phyloP scores from a whole-genome alignment of 805 yeast genomes.

The Pichia phayaonensis region DNA sequence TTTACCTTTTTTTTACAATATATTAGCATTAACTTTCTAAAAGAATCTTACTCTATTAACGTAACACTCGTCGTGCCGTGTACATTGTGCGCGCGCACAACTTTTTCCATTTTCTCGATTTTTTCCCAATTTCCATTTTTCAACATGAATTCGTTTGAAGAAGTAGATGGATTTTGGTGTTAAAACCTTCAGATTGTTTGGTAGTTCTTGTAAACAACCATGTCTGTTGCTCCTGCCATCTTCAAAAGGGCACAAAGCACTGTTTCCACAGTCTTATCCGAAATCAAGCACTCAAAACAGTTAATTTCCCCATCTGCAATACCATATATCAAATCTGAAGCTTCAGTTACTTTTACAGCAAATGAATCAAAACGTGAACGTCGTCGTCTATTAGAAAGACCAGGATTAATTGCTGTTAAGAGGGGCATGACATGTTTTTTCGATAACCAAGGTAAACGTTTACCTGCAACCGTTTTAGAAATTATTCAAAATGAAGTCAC shows the following conservation, averaged over 20 bases:
- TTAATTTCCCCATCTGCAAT: slow-evolving; percentile 42
- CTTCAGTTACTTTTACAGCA: slow-evolving; percentile 55
- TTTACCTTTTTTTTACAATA: not conserved
- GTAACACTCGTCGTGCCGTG: too few species aligned
- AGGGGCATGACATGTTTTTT: slow-evolving; percentile 87
- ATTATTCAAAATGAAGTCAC: slow-evolving; percentile 84
- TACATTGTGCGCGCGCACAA: not conserved
- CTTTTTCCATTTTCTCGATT: not conserved
- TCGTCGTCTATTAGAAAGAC: slow-evolving; percentile 64
- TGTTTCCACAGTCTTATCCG: not conserved
- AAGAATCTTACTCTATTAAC: too few species aligned
- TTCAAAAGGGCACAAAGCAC: slow-evolving; percentile 7
- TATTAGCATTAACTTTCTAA: not conserved
- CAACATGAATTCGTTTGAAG: not conserved
- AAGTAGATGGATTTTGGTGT: not conserved
- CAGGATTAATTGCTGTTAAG: slow-evolving; percentile 80
- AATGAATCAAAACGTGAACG: slow-evolving; percentile 63
- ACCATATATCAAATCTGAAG: slow-evolving; percentile 38
- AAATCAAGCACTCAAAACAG: slow-evolving; percentile 11
- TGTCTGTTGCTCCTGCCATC: slow-evolving; percentile 1
- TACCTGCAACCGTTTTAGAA: slow-evolving; percentile 83
- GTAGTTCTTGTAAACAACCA: not conserved
- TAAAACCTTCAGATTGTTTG: not conserved
- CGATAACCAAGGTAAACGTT: slow-evolving; percentile 56
- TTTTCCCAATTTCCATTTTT: not conserved